Conservation (phyloP, 2,329 filamentous ascomycete species). For the Juglanconis sp. region DNA sequence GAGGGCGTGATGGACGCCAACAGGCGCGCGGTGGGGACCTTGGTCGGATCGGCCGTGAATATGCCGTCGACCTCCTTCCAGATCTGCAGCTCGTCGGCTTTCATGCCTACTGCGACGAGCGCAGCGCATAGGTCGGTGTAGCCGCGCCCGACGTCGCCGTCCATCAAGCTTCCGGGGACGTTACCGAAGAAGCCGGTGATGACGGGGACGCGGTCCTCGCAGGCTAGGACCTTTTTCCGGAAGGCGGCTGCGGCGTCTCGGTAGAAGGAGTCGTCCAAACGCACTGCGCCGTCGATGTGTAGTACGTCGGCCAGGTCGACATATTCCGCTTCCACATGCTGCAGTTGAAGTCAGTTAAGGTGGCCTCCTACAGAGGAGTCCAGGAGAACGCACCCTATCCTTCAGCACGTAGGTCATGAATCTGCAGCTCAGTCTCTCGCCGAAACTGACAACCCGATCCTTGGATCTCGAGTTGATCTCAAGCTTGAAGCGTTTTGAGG, state of each 20-base stretch:
- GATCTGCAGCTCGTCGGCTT: constrained; percentile 85
- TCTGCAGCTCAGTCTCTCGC: constrained; percentile 91
- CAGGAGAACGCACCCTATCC: constrained; percentile 52
- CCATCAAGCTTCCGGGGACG: constrained; percentile 85
- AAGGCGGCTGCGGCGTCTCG: constrained; percentile 59
- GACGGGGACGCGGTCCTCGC: constrained; percentile 67
- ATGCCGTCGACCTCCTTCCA: constrained; percentile 92
- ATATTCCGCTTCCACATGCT: constrained; percentile 81
- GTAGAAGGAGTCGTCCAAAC: constrained; percentile 69
- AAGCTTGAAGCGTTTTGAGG: constrained; percentile 63
- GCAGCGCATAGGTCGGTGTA: constrained; percentile 97
- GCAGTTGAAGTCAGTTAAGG: constrained; percentile 25
- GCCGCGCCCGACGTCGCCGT: constrained; percentile 84
- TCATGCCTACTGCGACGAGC: constrained; percentile 82
- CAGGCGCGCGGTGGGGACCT: constrained; percentile 90
- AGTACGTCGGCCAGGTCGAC: constrained; percentile 84
- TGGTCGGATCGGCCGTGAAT: constrained; percentile 67
- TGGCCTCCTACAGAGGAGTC: neutral
- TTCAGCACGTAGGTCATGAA: constrained; percentile 84
- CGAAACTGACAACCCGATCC: constrained; percentile 88
- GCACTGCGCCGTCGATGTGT: constrained; percentile 58
- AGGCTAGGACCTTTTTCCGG: constrained; percentile 61
- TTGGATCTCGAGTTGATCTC: constrained; percentile 77
- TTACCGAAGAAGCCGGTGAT: constrained; percentile 94
- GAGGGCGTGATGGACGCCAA: constrained; percentile 85